These are phyloP conservation scores for Colletotrichum coccodes DNA, from an alignment of 2,329 filamentous ascomycete genomes.

Conservation along the genomic window DNA sequence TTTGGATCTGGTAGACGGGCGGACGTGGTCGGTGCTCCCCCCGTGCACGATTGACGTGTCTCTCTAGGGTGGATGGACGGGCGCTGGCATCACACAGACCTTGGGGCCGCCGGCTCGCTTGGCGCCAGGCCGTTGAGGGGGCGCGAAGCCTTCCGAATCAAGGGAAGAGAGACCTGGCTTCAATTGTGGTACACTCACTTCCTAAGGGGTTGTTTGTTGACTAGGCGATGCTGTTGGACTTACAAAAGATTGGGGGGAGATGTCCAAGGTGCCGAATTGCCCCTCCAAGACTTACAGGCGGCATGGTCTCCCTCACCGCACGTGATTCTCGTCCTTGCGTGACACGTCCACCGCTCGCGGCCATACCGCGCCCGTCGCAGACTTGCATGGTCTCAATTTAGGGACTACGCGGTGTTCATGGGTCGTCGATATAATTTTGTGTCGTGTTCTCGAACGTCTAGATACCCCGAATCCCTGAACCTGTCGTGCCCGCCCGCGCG, in stretches of 20 bases:
- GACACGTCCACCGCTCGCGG: neutral
- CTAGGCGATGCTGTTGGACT: neutral
- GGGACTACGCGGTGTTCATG: slow-evolving; percentile 9
- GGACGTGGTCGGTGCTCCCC: neutral
- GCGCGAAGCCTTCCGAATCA: neutral
- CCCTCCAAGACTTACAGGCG: neutral
- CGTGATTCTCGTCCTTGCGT: slow-evolving; percentile 11
- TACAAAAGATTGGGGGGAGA: neutral
- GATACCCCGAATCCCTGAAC: slow-evolving; percentile 11
- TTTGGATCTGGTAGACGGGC: neutral
- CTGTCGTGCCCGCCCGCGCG: neutral
- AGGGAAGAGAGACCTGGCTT: no score
- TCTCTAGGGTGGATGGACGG: slow-evolving; percentile 11
- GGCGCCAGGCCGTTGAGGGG: slow-evolving; percentile 7
- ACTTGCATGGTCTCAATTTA: neutral
- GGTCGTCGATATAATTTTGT: neutral
- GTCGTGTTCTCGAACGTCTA: neutral
- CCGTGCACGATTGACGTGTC: slow-evolving; percentile 33
- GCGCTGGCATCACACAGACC: neutral
- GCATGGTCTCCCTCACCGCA: slow-evolving; percentile 16
- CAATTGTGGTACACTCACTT: no score
- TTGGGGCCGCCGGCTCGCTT: neutral
- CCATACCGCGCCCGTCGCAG: neutral
- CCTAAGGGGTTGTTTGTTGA: neutral
- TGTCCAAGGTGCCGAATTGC: neutral